Percentiles rank a stretch among this genome's conserved stretches.
Evolutionary conservation across 192 early-diverging fungal species (phyloP).

Genomic region (Powellomyces hirtus): DNA sequence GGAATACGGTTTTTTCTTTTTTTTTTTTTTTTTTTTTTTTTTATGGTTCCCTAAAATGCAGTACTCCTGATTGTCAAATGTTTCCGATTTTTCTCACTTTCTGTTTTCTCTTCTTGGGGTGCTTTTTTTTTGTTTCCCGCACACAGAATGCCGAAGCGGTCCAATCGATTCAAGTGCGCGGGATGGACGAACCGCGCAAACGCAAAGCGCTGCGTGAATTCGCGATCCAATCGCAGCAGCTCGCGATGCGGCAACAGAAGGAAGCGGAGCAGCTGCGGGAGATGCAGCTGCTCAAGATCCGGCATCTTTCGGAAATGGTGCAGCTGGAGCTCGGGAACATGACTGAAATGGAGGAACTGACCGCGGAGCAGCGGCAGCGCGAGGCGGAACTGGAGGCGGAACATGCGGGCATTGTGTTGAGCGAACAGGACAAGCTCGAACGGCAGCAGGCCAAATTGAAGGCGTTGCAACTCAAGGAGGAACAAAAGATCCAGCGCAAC

Average conservation of each 20-base stretch:
- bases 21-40: no score
- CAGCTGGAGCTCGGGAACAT: constrained; percentile 26
- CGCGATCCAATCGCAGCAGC: constrained; percentile 27
- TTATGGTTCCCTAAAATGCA: no score
- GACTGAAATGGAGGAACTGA: constrained; percentile 29
- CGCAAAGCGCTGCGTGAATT: constrained; percentile 21
- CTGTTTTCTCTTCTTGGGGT: no score
- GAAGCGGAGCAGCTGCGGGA: constrained; percentile 41
- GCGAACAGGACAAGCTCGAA: constrained; percentile 21
- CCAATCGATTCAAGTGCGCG: constrained; percentile 24
- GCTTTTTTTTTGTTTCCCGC: no score
- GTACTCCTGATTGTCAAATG: no score
- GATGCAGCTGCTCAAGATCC: constrained; percentile 36
- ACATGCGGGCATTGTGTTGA: constrained; percentile 1
- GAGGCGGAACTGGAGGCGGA: constrained; percentile 21
- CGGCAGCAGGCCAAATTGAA: constrained; percentile 12
- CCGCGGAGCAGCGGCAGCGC: constrained; percentile 6
- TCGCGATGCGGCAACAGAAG: constrained; percentile 33
- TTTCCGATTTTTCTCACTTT: no score
- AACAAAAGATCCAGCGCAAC: constrained; percentile 25
- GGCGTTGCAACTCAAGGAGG: constrained; percentile 31
- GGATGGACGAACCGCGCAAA: constrained; percentile 15
- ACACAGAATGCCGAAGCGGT: constrained; percentile 21
- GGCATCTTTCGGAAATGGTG: constrained; percentile 24
- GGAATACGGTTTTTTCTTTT: not conserved